Evolutionary conservation across 306 rosid species (phyloP), one percentile per base, ranked within the genome.

Genomic region (Heteromeles arbutifolia): DNA sequence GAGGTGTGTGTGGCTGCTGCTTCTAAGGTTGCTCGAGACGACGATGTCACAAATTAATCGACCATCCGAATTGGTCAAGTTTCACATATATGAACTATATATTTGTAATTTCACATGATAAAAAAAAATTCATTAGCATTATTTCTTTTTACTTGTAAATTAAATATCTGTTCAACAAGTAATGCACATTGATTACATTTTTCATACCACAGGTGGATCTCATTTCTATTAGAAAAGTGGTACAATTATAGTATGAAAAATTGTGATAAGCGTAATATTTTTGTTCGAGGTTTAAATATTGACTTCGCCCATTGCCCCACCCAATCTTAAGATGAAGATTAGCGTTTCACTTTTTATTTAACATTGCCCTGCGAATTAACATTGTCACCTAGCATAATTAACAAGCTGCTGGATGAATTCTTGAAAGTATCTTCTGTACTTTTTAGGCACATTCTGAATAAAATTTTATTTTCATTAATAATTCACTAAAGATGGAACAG

Each of bases 1-100:
- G 41, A 37, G 9, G 41, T 37, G 41, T 37, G 41, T 37, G 41
- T 37, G 10, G 41, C 41, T 37, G 41, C 41, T 0, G 41, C 41
- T 37, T 37, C 41, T 37, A 37, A 37, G 41, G 41, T 37, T 37
- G 41, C 10, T 64, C 43, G 69, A 39, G 73, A 79, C 75, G 84
- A 86, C 65, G 31, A 80, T 86, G 3, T 43, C 85, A 65, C 37
- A 73, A 39, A 86, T 89, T 69, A 90, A 77, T 32, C 68, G 83
- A 56, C 79, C 84, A 22, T 80, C 81, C 14, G 83, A 84, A 19
- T 32, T 44, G 68, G n/a, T n/a, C n/a, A n/a, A n/a, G n/a, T n/a
- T n/a, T n/a, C n/a, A n/a, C n/a, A n/a, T n/a, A n/a, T n/a, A n/a
- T 48, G 54, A 17, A 48, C 21, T 48, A 2, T 48, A 15, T 48